Evolutionary conservation across 371 early-diverging fungal species (phyloP).

Genomic region (Mortierella sp.): DNA sequence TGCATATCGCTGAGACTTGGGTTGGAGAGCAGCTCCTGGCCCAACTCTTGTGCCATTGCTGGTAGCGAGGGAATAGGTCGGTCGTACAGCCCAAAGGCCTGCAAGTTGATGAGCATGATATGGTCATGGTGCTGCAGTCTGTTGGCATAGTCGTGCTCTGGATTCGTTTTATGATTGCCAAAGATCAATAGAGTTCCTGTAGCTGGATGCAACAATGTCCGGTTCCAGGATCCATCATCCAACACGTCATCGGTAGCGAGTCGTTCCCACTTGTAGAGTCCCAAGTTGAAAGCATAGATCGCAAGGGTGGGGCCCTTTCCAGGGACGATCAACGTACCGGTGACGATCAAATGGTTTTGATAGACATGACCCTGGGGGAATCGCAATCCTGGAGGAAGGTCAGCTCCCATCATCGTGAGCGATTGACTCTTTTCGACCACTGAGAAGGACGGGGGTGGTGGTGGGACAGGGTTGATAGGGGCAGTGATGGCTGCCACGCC

Average conservation of each 20-base stretch:
- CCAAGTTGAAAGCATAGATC: conserved; percentile 59
- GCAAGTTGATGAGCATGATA: conserved; percentile 57
- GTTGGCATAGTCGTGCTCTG: conserved; percentile 61
- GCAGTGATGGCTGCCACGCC: conserved; percentile 35
- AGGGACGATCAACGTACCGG: conserved; percentile 60
- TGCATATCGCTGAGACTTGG: conserved; percentile 37
- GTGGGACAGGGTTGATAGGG: conserved; percentile 30
- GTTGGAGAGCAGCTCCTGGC: conserved; percentile 22
- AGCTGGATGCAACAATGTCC: conserved; percentile 58
- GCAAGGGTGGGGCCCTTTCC: conserved; percentile 57
- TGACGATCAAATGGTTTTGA: conserved; percentile 57
- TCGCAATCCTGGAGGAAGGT: conserved; percentile 32
- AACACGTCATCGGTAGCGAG: conserved; percentile 55
- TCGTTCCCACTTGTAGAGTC: conserved; percentile 54
- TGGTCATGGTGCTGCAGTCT: conserved; percentile 62
- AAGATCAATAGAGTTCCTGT: conserved; percentile 62
- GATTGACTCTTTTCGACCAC: conserved; percentile 41
- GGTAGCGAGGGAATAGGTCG: conserved; percentile 38
- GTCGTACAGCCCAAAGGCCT: conserved; percentile 59
- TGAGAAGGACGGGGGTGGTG: conserved; percentile 45
- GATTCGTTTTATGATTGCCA: conserved; percentile 58
- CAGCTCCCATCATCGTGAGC: conserved; percentile 48
- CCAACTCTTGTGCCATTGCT: conserved; percentile 32
- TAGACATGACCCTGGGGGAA: conserved; percentile 61
- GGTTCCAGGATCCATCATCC: conserved; percentile 63